Conservation (phyloP, 352 stramenopile genomes). For the Pythium rishiriense region DNA sequence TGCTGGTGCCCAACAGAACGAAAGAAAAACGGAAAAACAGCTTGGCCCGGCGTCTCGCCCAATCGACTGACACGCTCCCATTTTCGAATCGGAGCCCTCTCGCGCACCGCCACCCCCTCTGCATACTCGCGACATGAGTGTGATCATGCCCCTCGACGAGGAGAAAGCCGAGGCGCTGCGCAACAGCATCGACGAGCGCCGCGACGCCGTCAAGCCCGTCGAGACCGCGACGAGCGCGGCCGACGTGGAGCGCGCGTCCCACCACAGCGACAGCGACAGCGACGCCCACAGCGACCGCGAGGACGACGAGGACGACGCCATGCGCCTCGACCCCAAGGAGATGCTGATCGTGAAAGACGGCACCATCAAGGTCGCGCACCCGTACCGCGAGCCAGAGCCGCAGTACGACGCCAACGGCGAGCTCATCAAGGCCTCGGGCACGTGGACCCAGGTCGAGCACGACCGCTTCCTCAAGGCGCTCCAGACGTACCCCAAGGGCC, state of each 20-base stretch:
- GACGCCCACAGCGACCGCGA: conserved; percentile 30
- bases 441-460: conserved; percentile 58
- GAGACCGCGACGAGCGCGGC: not conserved
- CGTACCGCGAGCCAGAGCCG: conserved; percentile 58
- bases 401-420: conserved; percentile 56
- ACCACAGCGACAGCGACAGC: conserved; percentile 22
- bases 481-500: conserved; percentile 55
- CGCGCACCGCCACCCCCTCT: conserved; percentile 1
- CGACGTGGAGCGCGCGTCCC: not conserved
- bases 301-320: conserved; percentile 34
- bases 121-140: conserved; percentile 21
- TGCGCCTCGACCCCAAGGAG: conserved; percentile 66
- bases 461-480: conserved; percentile 65
- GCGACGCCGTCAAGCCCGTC: conserved; percentile 7
- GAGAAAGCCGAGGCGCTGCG: conserved; percentile 22
- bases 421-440: conserved; percentile 55
- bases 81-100: conserved; percentile 22
- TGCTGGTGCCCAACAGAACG: not conserved
- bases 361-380: conserved; percentile 64
- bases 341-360: conserved; percentile 77
- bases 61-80: conserved; percentile 1
- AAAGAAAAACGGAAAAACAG: not conserved
- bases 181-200: conserved; percentile 16
- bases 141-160: conserved; percentile 28
- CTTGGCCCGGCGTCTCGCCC: not conserved